These are phyloP conservation scores for Erodium moschatum DNA, from an alignment of 441 rosid genomes.

Conservation along the genomic window DNA sequence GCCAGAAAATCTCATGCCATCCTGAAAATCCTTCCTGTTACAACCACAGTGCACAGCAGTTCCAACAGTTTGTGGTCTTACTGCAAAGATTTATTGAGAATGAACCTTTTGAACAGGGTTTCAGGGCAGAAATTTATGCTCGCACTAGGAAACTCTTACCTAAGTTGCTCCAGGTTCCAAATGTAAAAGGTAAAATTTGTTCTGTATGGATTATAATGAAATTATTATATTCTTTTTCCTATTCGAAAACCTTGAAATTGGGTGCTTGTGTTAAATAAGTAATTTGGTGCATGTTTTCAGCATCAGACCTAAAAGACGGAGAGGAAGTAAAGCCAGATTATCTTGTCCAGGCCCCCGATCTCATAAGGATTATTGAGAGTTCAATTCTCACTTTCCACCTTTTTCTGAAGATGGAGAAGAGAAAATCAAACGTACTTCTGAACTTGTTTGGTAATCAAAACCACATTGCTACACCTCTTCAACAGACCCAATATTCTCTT, in stretches of 20 bases:
- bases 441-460: slow-evolving; percentile 64
- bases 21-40: slow-evolving; percentile 54
- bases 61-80: slow-evolving; percentile 85
- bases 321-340: slow-evolving; percentile 48
- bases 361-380: slow-evolving; percentile 53
- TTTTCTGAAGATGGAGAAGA: slow-evolving; percentile 80
- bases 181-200: slow-evolving; percentile 49
- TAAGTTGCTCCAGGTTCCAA: slow-evolving; percentile 80
- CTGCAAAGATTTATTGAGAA: slow-evolving; percentile 87
- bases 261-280: slow-evolving; percentile 15
- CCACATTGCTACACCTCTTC: slow-evolving; percentile 62
- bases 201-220: background rate
- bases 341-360: slow-evolving; percentile 55
- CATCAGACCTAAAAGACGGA: slow-evolving; percentile 41
- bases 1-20: slow-evolving; percentile 59
- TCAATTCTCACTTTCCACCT: slow-evolving; percentile 53
- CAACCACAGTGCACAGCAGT: slow-evolving; percentile 72
- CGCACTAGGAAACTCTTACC: slow-evolving; percentile 73
- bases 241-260: background rate
- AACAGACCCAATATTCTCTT: slow-evolving; percentile 57
- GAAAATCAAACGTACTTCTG: slow-evolving; percentile 38
- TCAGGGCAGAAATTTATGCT: slow-evolving; percentile 57
- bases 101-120: slow-evolving; percentile 81
- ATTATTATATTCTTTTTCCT: background rate
- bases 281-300: slow-evolving; percentile 33